A percentile compares a stretch with the other conserved stretches of the same genome.
phyloP scores from a whole-genome alignment of 1,284 basidiomycete species.

The Bondarzewia mesenterica region DNA sequence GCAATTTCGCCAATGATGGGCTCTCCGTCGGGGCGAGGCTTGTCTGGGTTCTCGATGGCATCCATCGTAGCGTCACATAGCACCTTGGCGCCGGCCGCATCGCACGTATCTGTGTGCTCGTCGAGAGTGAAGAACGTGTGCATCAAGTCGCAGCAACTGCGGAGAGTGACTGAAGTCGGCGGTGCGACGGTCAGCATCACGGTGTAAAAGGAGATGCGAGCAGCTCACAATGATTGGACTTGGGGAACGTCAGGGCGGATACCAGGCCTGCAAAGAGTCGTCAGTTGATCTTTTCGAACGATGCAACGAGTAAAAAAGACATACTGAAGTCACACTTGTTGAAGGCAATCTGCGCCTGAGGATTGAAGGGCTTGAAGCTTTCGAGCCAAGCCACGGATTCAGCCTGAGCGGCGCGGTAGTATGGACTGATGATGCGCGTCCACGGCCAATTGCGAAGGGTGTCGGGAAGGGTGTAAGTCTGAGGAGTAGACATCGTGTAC shows the following conservation, averaged over 20 bases:
- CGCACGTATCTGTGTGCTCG: slow-evolving; percentile 23
- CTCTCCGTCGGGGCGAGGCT: slow-evolving; percentile 15
- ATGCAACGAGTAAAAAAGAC: neutral
- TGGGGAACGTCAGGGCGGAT: slow-evolving; percentile 1
- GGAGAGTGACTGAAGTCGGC: neutral
- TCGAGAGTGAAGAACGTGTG: slow-evolving; percentile 24
- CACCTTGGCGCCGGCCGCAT: slow-evolving; percentile 3
- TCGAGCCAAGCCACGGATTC: slow-evolving; percentile 5
- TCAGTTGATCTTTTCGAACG: neutral
- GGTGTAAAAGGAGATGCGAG: neutral
- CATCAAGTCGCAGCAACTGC: slow-evolving; percentile 20
- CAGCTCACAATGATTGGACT: neutral
- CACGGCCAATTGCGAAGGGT: slow-evolving; percentile 4
- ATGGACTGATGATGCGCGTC: slow-evolving; percentile 5
- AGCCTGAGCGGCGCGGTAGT: slow-evolving; percentile 1
- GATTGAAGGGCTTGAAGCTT: slow-evolving; percentile 5
- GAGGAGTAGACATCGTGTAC: neutral
- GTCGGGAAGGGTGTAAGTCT: slow-evolving; percentile 10
- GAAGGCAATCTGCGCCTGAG: slow-evolving; percentile 4
- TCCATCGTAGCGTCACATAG: slow-evolving; percentile 20
- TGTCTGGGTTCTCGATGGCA: slow-evolving; percentile 15
- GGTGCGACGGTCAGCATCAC: neutral
- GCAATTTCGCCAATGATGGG: slow-evolving; percentile 11
- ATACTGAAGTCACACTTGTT: slow-evolving; percentile 8
- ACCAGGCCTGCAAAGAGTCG: neutral